Evolutionary conservation across 2,329 filamentous ascomycete species (phyloP).

Genomic region (Aureobasidium sp.): DNA sequence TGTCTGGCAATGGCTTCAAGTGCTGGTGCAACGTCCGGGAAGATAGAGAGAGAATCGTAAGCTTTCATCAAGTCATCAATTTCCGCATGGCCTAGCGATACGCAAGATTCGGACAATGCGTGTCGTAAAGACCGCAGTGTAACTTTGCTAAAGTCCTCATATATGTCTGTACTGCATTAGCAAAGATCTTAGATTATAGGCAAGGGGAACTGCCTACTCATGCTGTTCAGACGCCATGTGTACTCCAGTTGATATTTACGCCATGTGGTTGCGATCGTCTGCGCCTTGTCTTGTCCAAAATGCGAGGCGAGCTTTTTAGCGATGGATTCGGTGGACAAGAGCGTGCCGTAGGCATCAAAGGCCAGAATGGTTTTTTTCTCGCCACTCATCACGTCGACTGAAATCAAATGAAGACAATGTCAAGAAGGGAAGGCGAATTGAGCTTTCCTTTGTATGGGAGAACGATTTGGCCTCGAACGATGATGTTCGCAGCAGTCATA

Average conservation of each 20-base stretch:
- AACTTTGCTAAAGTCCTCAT: conserved; percentile 56
- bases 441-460: not conserved
- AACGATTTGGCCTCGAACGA: not conserved
- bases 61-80: conserved; percentile 51
- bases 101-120: conserved; percentile 52
- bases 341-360: conserved; percentile 69
- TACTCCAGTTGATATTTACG: conserved; percentile 68
- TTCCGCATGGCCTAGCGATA: conserved; percentile 39
- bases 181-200: not conserved
- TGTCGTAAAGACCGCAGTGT: conserved; percentile 57
- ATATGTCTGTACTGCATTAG: conserved; percentile 43
- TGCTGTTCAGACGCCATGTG: conserved; percentile 68
- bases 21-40: conserved; percentile 54
- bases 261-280: conserved; percentile 54
- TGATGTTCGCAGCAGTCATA: conserved; percentile 2
- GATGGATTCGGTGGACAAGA: conserved; percentile 66
- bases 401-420: not conserved
- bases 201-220: conserved; percentile 47
- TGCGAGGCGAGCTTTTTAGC: conserved; percentile 50
- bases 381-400: not conserved
- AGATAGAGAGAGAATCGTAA: conserved; percentile 59
- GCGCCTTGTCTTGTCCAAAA: conserved; percentile 52
- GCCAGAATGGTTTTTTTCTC: conserved; percentile 47
- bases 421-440: not conserved
- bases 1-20: conserved; percentile 43